phyloP scores from a whole-genome alignment of 2,329 filamentous ascomycete genomes.

The Arthrobotrys conoides region DNA sequence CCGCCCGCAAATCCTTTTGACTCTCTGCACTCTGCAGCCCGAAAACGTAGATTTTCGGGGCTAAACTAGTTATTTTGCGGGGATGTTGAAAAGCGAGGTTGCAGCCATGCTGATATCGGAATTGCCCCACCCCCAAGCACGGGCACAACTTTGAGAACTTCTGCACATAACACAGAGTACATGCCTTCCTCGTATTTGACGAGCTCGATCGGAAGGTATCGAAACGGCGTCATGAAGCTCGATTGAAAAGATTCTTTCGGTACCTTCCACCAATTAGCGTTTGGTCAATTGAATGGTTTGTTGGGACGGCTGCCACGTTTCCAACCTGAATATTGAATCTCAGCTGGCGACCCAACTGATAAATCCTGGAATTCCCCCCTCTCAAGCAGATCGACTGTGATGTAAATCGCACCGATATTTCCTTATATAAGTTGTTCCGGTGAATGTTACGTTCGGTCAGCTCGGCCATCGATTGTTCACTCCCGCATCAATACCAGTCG shows the following conservation, averaged over 20 bases:
- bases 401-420: neutral
- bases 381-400: neutral
- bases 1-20: conserved; percentile 10
- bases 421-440: neutral
- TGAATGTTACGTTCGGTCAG: neutral
- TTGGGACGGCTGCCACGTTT: conserved; percentile 22
- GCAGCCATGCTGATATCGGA: conserved; percentile 24
- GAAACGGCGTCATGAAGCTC: conserved; percentile 29
- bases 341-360: neutral
- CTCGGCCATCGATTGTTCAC: neutral
- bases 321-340: neutral
- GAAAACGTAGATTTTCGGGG: conserved; percentile 9
- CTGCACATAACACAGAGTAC: neutral
- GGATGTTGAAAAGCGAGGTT: conserved; percentile 11
- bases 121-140: conserved; percentile 34
- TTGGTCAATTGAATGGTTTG: conserved; percentile 17
- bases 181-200: conserved; percentile 21
- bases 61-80: conserved; percentile 17
- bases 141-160: conserved; percentile 30
- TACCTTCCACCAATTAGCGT: conserved; percentile 30
- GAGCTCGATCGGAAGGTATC: conserved; percentile 38
- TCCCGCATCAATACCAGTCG: neutral
- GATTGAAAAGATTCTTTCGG: conserved; percentile 24
- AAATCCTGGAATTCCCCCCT: neutral
- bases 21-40: neutral